Evolutionary conservation across 352 stramenopile species (phyloP).

Genomic region (Globisporangium emineosum): DNA sequence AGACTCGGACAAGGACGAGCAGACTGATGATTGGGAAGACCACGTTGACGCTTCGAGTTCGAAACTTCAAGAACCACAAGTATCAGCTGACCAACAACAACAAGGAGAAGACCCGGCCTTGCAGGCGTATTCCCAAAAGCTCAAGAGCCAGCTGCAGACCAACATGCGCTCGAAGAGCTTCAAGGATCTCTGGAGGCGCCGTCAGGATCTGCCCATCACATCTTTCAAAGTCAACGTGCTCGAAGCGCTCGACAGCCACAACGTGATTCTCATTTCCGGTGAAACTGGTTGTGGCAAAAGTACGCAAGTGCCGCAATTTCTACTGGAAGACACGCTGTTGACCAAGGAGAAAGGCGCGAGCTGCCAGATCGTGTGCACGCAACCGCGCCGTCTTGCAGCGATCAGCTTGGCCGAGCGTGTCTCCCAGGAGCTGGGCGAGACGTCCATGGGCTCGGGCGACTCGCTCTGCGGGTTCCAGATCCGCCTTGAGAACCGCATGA

Average conservation of each 20-base stretch:
- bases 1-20: slow-evolving; percentile 19
- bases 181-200: slow-evolving; percentile 38
- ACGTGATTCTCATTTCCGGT: slow-evolving; percentile 94
- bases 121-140: slow-evolving; percentile 28
- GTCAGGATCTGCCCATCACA: slow-evolving; percentile 75
- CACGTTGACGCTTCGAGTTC: background rate
- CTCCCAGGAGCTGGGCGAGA: slow-evolving; percentile 90
- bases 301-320: slow-evolving; percentile 96
- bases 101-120: slow-evolving; percentile 23
- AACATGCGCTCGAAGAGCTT: slow-evolving; percentile 36
- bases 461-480: slow-evolving; percentile 92
- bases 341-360: slow-evolving; percentile 47
- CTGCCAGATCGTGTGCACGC: slow-evolving; percentile 95
- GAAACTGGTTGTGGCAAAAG: slow-evolving; percentile 95
- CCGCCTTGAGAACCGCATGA: slow-evolving; percentile 89
- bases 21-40: slow-evolving; percentile 4
- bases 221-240: slow-evolving; percentile 82
- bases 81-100: slow-evolving; percentile 13
- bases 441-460: slow-evolving; percentile 42
- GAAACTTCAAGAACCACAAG: background rate
- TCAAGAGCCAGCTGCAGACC: slow-evolving; percentile 35
- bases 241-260: slow-evolving; percentile 56
- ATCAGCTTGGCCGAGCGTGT: slow-evolving; percentile 95
- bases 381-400: slow-evolving; percentile 95
- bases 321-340: slow-evolving; percentile 90